These are phyloP conservation scores for Starmerella vaccinii DNA, from an alignment of 805 yeast species.

Conservation along the genomic window DNA sequence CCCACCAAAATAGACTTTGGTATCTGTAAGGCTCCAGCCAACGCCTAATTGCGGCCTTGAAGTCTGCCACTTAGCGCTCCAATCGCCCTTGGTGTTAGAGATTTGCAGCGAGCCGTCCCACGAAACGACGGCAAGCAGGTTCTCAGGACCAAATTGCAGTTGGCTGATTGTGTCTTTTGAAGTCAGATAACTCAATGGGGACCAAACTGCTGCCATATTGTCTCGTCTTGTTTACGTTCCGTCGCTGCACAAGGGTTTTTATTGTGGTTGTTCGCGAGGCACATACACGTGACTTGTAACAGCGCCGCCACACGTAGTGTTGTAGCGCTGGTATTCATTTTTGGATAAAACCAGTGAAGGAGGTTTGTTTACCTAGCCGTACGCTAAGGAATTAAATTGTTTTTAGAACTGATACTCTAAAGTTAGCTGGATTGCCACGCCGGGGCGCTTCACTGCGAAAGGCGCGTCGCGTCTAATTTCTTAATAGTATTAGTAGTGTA, in stretches of 20 bases:
- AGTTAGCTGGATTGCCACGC: no score
- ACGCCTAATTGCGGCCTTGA: constrained; percentile 12
- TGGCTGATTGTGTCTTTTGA: not conserved
- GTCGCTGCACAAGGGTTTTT: not conserved
- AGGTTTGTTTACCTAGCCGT: no score
- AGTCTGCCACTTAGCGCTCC: not conserved
- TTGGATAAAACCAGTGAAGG: no score
- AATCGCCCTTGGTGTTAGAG: not conserved
- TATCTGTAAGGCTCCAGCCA: not conserved
- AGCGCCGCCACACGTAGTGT: not conserved
- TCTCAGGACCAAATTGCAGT: not conserved
- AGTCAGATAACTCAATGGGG: not conserved
- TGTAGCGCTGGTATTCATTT: no score
- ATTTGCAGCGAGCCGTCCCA: constrained; percentile 16
- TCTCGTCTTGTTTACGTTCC: not conserved
- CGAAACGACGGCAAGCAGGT: constrained; percentile 11
- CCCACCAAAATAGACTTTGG: constrained; percentile 12
- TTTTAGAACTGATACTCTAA: no score
- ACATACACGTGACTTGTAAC: not conserved
- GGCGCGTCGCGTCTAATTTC: not conserved
- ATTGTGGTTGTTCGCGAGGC: not conserved
- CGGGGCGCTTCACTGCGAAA: not conserved
- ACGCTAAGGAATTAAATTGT: not conserved
- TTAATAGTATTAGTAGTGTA: not conserved
- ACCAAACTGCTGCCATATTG: not conserved